Evolutionary conservation across 2,329 filamentous ascomycete genomes (phyloP).

Genomic region (Pseudofabraea citricarpa): DNA sequence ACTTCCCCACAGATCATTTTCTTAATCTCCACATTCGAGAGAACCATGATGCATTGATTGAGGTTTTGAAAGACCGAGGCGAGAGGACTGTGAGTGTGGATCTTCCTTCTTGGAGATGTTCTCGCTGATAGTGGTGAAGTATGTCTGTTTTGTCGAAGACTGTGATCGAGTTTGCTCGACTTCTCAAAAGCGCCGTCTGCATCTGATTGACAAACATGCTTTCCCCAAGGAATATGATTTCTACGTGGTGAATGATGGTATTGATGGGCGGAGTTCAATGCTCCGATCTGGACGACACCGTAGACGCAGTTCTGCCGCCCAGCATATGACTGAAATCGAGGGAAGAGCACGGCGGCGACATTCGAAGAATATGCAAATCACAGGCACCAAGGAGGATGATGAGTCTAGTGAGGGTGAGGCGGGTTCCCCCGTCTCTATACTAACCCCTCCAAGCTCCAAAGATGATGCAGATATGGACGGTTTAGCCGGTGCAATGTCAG

Average conservation of each 20-base stretch:
- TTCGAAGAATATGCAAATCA: slow-evolving; percentile 7
- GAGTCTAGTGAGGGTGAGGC: slow-evolving; percentile 22
- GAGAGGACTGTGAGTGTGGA: slow-evolving; percentile 79
- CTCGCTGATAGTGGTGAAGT: slow-evolving; percentile 57
- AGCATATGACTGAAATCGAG: slow-evolving; percentile 17
- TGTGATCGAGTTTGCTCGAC: slow-evolving; percentile 84
- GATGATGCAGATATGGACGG: slow-evolving; percentile 46
- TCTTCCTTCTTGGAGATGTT: no score
- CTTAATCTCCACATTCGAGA: slow-evolving; percentile 84
- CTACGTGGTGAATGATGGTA: slow-evolving; percentile 79
- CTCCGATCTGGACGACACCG: slow-evolving; percentile 54
- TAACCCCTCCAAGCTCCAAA: slow-evolving; percentile 12
- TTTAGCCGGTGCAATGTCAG: slow-evolving; percentile 63
- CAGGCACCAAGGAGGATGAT: slow-evolving; percentile 4
- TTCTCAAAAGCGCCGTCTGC: slow-evolving; percentile 76
- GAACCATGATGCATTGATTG: slow-evolving; percentile 78
- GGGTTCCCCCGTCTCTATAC: slow-evolving; percentile 13
- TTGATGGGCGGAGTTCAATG: slow-evolving; percentile 78
- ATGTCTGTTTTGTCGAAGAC: slow-evolving; percentile 81
- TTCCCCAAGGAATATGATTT: slow-evolving; percentile 90
- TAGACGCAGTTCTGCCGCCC: slow-evolving; percentile 41
- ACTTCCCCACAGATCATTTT: slow-evolving; percentile 81
- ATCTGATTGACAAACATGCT: slow-evolving; percentile 91
- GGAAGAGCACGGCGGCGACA: slow-evolving; percentile 15
- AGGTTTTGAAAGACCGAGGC: slow-evolving; percentile 68